Base-by-base conservation (phyloP, 305 asterid species). In the Plantago rigida region DNA sequence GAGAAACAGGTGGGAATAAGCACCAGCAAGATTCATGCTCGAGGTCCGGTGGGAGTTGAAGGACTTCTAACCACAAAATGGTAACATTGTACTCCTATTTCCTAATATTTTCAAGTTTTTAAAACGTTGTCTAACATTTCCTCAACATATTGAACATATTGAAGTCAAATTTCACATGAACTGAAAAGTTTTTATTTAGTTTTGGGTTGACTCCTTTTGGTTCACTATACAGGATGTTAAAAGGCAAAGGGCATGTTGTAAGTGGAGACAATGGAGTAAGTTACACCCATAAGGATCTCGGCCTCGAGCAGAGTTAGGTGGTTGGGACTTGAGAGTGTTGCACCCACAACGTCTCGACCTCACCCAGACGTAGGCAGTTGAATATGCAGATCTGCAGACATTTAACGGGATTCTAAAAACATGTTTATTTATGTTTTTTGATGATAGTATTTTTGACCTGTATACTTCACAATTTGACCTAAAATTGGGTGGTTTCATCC, bases 11-110 rank as follows among this genome's bases (percentile, higher is more conserved):
- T 84, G 36, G 91, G 91, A 22, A 84, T 84, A 58, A 84, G 91
- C 73, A 84, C 91, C 5, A 77, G 87, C 75, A 79, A 78, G 74
- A 76, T 84, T 64, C 91, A 84, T 51, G 91, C 91, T 54, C 81
- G 91, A 65, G 91, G 91, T 19, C 91, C 91, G 0, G 91, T 84
- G 2, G 91, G 91, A 56, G 82, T 84, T 48, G 91, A 84, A 75
- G 91, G 91, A 62, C 75, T 84, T 36, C 48, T 84, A 65, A 79
- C 91, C 29, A 79, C 85, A 13, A 73, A 67, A 77, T 84, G 91
- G 91, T 79, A 71, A 31, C 3, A 13, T 17, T 3, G 19, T 28
- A 41, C 13, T 9, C 36, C n/a, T 60, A 31, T 15, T 14, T 31
- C 48, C 42, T 24, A 10, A 59, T n/a, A 36, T 31, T 42, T 49